Evolutionary conservation across 352 stramenopile genomes (phyloP).

Genomic region (Phytophthora idaei): DNA sequence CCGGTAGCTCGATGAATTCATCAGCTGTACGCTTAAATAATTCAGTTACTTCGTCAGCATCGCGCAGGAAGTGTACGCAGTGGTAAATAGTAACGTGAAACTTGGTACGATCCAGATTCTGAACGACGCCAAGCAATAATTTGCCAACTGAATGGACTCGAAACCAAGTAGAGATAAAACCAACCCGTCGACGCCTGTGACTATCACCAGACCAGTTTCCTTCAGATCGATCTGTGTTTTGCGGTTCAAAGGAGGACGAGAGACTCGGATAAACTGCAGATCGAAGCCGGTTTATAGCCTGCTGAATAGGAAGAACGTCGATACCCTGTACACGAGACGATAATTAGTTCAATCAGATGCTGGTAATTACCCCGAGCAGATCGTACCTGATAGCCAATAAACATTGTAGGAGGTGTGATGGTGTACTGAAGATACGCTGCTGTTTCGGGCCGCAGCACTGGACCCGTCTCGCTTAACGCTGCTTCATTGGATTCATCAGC

Average conservation of each 20-base stretch:
- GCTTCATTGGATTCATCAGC: not conserved
- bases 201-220: not conserved
- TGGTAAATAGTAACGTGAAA: slow-evolving; percentile 62
- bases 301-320: slow-evolving; percentile 43
- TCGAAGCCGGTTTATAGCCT: slow-evolving; percentile 39
- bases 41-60: slow-evolving; percentile 51
- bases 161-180: slow-evolving; percentile 75
- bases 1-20: slow-evolving; percentile 51
- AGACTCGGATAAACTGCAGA: slow-evolving; percentile 43
- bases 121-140: slow-evolving; percentile 56
- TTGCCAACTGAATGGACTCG: slow-evolving; percentile 71
- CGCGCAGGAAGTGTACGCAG: slow-evolving; percentile 55
- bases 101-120: slow-evolving; percentile 53
- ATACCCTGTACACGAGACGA: slow-evolving; percentile 28
- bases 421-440: slow-evolving; percentile 56
- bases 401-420: slow-evolving; percentile 71
- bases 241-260: slow-evolving; percentile 19
- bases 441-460: slow-evolving; percentile 35
- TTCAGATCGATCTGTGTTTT: not conserved
- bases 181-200: slow-evolving; percentile 37
- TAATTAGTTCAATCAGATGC: not conserved
- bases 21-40: slow-evolving; percentile 50
- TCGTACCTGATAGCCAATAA: slow-evolving; percentile 67
- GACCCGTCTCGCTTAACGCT: not conserved
- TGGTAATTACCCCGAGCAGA: not conserved